Evolutionary conservation across 2,329 filamentous ascomycete species (phyloP), one percentile per base, ranked within the genome.

Genomic region (Sphaerulina musiva): DNA sequence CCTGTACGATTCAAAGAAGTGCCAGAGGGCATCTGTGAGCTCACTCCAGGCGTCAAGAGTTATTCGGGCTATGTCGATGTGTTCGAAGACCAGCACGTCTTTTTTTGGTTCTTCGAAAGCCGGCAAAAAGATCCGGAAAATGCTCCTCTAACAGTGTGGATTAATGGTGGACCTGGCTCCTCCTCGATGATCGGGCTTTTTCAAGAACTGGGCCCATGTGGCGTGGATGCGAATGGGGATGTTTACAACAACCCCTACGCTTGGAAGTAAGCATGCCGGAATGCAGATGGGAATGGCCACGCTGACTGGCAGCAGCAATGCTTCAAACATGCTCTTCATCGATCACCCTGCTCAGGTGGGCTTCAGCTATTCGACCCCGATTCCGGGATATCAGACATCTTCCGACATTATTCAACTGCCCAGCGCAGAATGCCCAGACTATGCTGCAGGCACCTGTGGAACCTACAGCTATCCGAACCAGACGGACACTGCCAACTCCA

Each of bases 241-340:
- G 76, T 80, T 40, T 76, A 75, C 39, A 78, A 80, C 64, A 86
- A 86, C 60, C 78, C 80, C 1, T 81, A 78, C 70, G 80, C 80
- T 1, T 85, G 81, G 79, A 82, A 81, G 26, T 29, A 29, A 29
- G 26, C 26, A 29, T 29, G 26, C 26, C 26, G 26, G 26, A 29
- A 29, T 6, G 26, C 26, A 29, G 26, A 29, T 29, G 5, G 6
- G 26, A 7, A 29, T 29, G 26, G 4, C 26, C 26, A 29, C 26
- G 26, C 26, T 29, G 26, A 29, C 26, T 29, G 26, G 26, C 26
- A 29, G 26, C 26, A 29, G 26, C 53, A 80, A 81, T 60, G 75
- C 79, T 23, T 79, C 78, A 32, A 86, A 86, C 59, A 80, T 86
- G 77, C 78, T 88, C 12, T 87, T 85, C 68, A 80, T 88, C 60